These are phyloP conservation scores for Diaporthe sp. DNA, from an alignment of 2,329 filamentous ascomycete species.

Conservation along the genomic window DNA sequence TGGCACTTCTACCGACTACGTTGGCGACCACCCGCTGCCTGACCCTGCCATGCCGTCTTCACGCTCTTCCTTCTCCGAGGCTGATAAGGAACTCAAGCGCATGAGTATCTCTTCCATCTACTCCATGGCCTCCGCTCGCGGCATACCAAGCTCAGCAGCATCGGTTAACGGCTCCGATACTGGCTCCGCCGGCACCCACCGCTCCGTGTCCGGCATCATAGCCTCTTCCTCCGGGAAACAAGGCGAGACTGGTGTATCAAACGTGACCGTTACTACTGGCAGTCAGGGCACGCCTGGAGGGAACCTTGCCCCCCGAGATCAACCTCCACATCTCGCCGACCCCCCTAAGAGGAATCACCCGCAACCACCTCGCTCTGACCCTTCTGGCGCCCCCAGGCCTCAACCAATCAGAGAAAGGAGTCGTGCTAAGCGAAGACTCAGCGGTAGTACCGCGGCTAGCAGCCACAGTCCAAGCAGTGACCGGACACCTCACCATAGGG, in stretches of 20 bases:
- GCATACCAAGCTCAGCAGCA: slow-evolving; percentile 63
- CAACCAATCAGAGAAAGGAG: slow-evolving; percentile 69
- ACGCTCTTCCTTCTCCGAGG: slow-evolving; percentile 64
- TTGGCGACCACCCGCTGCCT: slow-evolving; percentile 55
- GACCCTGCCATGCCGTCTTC: slow-evolving; percentile 61
- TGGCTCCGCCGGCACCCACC: slow-evolving; percentile 51
- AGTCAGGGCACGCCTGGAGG: slow-evolving; percentile 58
- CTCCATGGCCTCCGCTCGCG: slow-evolving; percentile 74
- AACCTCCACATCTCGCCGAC: slow-evolving; percentile 59
- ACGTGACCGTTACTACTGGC: slow-evolving; percentile 66
- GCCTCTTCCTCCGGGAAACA: slow-evolving; percentile 60
- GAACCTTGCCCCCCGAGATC: slow-evolving; percentile 61
- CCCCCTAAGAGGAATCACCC: slow-evolving; percentile 58
- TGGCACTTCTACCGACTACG: slow-evolving; percentile 47
- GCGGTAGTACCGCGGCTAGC: slow-evolving; percentile 84
- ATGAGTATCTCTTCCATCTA: slow-evolving; percentile 81
- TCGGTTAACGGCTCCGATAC: slow-evolving; percentile 68
- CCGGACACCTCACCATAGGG: slow-evolving; percentile 66
- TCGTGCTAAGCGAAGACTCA: slow-evolving; percentile 80
- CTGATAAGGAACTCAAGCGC: slow-evolving; percentile 70
- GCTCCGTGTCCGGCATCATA: slow-evolving; percentile 62
- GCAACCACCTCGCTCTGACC: slow-evolving; percentile 47
- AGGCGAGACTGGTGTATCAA: slow-evolving; percentile 65
- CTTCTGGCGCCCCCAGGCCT: slow-evolving; percentile 51
- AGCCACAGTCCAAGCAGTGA: slow-evolving; percentile 86